Evolutionary conservation across 345 rosid species (phyloP).

Genomic region (Pistacia integerrima): DNA sequence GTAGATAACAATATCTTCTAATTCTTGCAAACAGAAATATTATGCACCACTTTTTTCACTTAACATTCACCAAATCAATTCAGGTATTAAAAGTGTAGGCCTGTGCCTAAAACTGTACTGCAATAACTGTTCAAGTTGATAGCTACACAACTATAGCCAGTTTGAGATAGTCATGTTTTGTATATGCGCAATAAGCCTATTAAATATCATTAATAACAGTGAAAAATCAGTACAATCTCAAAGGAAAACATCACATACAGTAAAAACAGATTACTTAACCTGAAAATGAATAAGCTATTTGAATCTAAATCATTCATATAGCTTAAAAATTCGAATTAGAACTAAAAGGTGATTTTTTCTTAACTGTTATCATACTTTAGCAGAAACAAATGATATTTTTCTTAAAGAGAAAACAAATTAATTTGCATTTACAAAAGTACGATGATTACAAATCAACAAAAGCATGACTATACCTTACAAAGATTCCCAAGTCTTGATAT

Average conservation of each 20-base stretch:
- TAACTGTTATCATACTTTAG: neutral
- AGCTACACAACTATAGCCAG: neutral
- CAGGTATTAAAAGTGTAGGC: neutral
- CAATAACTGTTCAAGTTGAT: neutral
- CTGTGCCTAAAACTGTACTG: neutral
- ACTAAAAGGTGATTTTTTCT: neutral
- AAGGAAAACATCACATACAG: neutral
- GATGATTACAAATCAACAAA: too few relatives aligned
- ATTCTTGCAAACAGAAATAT: neutral
- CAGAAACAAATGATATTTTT: neutral
- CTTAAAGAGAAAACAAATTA: neutral
- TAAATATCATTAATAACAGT: neutral
- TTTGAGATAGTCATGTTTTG: neutral
- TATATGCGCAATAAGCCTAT: neutral
- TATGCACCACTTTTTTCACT: neutral
- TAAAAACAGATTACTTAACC: neutral
- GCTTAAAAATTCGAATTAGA: neutral
- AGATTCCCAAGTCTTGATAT: too few relatives aligned
- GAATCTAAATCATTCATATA: neutral
- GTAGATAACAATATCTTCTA: neutral
- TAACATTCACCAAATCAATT: neutral
- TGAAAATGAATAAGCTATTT: neutral
- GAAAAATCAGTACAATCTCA: neutral
- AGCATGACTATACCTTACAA: too few relatives aligned
- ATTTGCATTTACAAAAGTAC: neutral